Evolutionary conservation across 1,284 basidiomycete species (phyloP).

Genomic region (Taiwanofungus camphoratus): DNA sequence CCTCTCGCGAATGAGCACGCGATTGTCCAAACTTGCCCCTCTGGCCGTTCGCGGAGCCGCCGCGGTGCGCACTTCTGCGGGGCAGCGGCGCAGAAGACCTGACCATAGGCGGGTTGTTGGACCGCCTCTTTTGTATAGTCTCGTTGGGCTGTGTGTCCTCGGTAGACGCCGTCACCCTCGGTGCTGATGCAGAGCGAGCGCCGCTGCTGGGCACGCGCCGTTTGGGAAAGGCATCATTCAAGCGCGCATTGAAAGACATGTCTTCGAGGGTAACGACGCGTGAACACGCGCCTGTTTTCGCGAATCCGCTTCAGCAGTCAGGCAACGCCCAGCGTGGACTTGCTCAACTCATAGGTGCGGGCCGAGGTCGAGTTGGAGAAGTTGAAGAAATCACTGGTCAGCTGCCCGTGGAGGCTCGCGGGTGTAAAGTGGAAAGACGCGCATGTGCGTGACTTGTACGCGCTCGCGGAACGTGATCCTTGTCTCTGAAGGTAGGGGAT

Average conservation of each 20-base stretch:
- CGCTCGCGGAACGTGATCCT: too few species aligned
- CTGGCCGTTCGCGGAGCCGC: not conserved
- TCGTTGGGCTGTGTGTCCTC: slow-evolving; percentile 21
- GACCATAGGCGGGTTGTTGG: slow-evolving; percentile 10
- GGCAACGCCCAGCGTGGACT: too few species aligned
- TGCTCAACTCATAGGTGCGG: too few species aligned
- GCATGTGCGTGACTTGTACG: too few species aligned
- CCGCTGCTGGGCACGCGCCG: not conserved
- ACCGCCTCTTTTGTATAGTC: slow-evolving; percentile 10
- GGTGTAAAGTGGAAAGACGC: too few species aligned
- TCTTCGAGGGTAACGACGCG: too few species aligned
- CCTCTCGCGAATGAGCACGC: not conserved
- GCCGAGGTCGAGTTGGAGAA: too few species aligned
- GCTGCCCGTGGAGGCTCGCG: too few species aligned
- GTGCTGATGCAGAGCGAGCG: not conserved
- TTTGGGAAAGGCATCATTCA: not conserved
- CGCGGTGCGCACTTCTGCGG: not conserved
- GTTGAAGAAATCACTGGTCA: too few species aligned
- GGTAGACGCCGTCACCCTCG: not conserved
- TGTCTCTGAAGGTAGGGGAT: too few species aligned
- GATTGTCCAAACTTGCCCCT: not conserved
- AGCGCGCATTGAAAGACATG: slow-evolving; percentile 2
- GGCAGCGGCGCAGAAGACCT: slow-evolving; percentile 2
- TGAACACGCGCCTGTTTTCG: too few species aligned
- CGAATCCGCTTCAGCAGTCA: too few species aligned